phyloP scores from a whole-genome alignment of 495 filamentous ascomycete species.

The Aspergillus baeticus region DNA sequence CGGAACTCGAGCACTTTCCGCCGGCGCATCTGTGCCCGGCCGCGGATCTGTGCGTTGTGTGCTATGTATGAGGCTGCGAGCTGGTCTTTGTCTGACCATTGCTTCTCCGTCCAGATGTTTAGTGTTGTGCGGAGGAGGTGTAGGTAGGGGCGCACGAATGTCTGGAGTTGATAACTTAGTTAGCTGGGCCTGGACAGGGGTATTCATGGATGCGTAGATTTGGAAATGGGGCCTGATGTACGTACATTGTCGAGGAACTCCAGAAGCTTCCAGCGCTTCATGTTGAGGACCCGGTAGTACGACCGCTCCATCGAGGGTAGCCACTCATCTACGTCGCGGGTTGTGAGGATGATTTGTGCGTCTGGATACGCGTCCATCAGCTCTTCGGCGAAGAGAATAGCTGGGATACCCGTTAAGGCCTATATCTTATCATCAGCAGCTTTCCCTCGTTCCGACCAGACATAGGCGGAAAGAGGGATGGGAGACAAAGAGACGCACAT shows the following conservation, averaged over 20 bases:
- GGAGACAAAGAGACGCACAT: neutral
- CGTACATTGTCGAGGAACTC: neutral
- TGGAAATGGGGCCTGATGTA: neutral
- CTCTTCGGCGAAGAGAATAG: slow-evolving; percentile 5
- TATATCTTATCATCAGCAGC: neutral
- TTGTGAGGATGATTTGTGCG: slow-evolving; percentile 12
- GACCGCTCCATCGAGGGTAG: neutral
- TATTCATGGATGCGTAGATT: too few species aligned
- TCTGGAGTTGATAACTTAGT: neutral
- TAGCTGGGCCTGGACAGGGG: neutral
- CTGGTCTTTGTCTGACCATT: neutral
- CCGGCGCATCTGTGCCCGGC: neutral
- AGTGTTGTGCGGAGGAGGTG: neutral
- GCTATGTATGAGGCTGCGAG: neutral
- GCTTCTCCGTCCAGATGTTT: neutral
- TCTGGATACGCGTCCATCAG: slow-evolving; percentile 13
- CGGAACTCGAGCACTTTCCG: slow-evolving; percentile 1
- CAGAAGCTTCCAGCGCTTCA: neutral
- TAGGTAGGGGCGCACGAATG: neutral
- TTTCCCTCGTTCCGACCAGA: neutral
- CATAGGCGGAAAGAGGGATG: neutral
- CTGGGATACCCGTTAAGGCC: slow-evolving; percentile 8
- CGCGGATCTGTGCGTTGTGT: slow-evolving; percentile 3
- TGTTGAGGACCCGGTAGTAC: neutral
- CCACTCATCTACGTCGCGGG: neutral